These are phyloP conservation scores for Litchi chinensis DNA, from an alignment of 345 rosid genomes.

Conservation along the genomic window DNA sequence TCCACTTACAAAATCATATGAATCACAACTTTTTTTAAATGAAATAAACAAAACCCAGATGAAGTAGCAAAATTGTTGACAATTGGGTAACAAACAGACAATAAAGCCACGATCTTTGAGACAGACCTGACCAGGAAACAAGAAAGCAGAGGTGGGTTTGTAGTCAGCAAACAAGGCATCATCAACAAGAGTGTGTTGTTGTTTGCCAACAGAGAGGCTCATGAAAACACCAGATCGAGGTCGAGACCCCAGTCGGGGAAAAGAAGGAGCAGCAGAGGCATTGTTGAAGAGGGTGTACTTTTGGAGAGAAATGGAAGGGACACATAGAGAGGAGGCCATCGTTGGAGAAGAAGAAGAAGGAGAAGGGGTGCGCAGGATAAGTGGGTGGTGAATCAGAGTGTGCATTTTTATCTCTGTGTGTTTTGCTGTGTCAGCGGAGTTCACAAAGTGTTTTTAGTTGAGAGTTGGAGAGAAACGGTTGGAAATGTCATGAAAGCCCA, in stretches of 20 bases:
- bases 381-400: conserved; percentile 39
- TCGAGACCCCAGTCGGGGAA: conserved; percentile 19
- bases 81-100: neutral
- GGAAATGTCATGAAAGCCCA: conserved; percentile 31
- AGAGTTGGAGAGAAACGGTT: conserved; percentile 22
- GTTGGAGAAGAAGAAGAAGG: conserved; percentile 24
- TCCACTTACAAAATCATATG: neutral
- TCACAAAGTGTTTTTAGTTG: conserved; percentile 29
- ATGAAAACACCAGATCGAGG: conserved; percentile 63
- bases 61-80: neutral
- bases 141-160: conserved; percentile 75
- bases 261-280: conserved; percentile 13
- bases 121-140: conserved; percentile 95
- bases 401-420: conserved; percentile 17
- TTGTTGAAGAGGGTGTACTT: conserved; percentile 20
- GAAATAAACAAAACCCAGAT: neutral
- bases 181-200: conserved; percentile 50
- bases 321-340: conserved; percentile 46
- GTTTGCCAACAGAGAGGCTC: conserved; percentile 75
- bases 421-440: conserved; percentile 39
- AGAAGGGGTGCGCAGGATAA: conserved; percentile 33
- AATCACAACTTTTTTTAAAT: neutral
- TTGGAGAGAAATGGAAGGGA: conserved; percentile 44
- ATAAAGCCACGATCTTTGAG: neutral
- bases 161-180: conserved; percentile 76